Evolutionary conservation across 2,329 filamentous ascomycete genomes (phyloP).

Genomic region (Ophiostoma perfectum): DNA sequence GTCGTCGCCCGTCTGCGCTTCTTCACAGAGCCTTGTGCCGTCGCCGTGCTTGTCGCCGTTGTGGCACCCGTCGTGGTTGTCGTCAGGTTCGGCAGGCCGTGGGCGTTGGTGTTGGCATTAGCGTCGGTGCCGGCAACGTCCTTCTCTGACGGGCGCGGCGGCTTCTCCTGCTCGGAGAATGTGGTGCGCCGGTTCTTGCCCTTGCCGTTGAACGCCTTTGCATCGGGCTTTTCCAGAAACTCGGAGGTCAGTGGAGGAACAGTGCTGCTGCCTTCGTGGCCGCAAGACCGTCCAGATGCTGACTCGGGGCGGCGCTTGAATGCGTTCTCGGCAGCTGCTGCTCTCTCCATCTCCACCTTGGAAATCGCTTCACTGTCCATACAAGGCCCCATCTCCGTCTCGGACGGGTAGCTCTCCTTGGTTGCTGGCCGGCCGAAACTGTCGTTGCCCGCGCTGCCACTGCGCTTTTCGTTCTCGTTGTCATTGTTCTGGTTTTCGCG

Average conservation of each 20-base stretch:
- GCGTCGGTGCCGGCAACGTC: slow-evolving; percentile 20
- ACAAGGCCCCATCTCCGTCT: slow-evolving; percentile 29
- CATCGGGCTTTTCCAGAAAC: slow-evolving; percentile 22
- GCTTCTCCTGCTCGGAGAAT: slow-evolving; percentile 50
- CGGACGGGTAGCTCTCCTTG: slow-evolving; percentile 29
- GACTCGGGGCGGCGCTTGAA: slow-evolving; percentile 26
- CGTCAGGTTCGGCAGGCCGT: slow-evolving; percentile 20
- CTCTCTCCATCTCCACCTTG: slow-evolving; percentile 31
- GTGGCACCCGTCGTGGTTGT: slow-evolving; percentile 25
- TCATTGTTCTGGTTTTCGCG: slow-evolving; percentile 18
- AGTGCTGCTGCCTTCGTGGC: background rate
- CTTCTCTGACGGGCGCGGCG: slow-evolving; percentile 26
- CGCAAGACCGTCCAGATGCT: background rate
- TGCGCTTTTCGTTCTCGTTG: slow-evolving; percentile 18
- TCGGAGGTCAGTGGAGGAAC: background rate
- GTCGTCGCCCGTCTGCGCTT: slow-evolving; percentile 65
- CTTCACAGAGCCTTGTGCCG: slow-evolving; percentile 45
- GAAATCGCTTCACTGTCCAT: slow-evolving; percentile 23
- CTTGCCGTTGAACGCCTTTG: slow-evolving; percentile 27
- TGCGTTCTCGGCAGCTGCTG: slow-evolving; percentile 30
- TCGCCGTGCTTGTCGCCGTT: slow-evolving; percentile 20
- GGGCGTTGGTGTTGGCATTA: background rate
- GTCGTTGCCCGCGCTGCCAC: slow-evolving; percentile 10
- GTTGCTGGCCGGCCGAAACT: slow-evolving; percentile 15
- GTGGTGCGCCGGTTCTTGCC: slow-evolving; percentile 44